These are phyloP conservation scores for Umbelopsis isabellina DNA, from an alignment of 192 early-diverging fungal species.

Conservation along the genomic window DNA sequence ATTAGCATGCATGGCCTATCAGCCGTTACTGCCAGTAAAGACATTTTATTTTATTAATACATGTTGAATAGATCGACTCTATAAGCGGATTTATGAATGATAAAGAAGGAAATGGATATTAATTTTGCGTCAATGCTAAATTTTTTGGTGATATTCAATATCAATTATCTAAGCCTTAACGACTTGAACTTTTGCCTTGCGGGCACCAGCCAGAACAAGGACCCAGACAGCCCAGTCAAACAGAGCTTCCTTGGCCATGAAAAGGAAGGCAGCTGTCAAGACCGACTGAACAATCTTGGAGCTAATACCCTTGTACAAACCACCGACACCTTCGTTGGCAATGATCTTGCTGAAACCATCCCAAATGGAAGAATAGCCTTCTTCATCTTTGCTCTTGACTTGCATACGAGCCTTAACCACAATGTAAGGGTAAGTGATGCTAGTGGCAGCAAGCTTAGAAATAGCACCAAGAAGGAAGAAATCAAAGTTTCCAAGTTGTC, in stretches of 20 bases:
- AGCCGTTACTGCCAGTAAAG: too few relatives aligned
- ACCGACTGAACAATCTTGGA: constrained; percentile 97
- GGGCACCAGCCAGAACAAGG: constrained; percentile 41
- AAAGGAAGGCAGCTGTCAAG: constrained; percentile 93
- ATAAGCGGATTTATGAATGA: background rate
- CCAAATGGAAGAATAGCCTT: constrained; percentile 76
- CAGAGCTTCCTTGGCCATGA: constrained; percentile 88
- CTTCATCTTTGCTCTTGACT: constrained; percentile 83
- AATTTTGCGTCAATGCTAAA: background rate
- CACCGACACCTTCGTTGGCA: constrained; percentile 84
- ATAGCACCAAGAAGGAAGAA: constrained; percentile 97
- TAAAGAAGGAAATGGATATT: background rate
- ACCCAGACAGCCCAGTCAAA: constrained; percentile 71
- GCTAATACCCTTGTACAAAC: constrained; percentile 89
- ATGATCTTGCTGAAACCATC: constrained; percentile 95
- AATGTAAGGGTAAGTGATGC: constrained; percentile 98
- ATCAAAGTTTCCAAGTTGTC: constrained; percentile 77
- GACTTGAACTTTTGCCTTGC: constrained; percentile 27
- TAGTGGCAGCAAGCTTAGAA: constrained; percentile 92
- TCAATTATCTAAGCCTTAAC: constrained; percentile 23
- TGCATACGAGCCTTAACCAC: constrained; percentile 99
- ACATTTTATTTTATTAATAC: too few relatives aligned
- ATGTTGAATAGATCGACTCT: too few relatives aligned
- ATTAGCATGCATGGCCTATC: background rate
- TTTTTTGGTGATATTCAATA: background rate